Conservation (phyloP, 2,329 filamentous ascomycete genomes). For the Paecilomyces sp. region DNA sequence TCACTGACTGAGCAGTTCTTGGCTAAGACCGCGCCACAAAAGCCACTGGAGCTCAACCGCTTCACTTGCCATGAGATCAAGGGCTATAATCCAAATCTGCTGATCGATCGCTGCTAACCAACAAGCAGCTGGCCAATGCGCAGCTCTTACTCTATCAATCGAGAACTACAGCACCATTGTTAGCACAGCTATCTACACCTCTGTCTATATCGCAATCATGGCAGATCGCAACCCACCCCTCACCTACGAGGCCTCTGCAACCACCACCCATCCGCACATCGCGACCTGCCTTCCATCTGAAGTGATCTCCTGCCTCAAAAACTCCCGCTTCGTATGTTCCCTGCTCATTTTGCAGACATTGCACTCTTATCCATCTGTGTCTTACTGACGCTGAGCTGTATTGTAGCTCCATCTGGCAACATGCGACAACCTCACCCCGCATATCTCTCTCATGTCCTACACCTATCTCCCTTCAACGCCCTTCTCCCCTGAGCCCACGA, state of each 20-base stretch:
- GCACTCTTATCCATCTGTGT: slow-evolving; percentile 6
- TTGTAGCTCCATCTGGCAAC: slow-evolving; percentile 88
- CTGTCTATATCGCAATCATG: slow-evolving; percentile 22
- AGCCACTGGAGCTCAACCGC: not conserved
- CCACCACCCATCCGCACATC: slow-evolving; percentile 62
- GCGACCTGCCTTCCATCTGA: slow-evolving; percentile 69
- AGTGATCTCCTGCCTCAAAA: slow-evolving; percentile 85
- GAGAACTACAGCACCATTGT: slow-evolving; percentile 2
- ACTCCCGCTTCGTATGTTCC: slow-evolving; percentile 77
- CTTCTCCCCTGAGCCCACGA: slow-evolving; percentile 64
- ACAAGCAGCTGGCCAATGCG: not conserved
- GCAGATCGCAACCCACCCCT: slow-evolving; percentile 57
- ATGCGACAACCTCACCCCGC: slow-evolving; percentile 71
- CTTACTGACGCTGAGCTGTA: slow-evolving; percentile 2
- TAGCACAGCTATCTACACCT: not conserved
- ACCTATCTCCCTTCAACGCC: slow-evolving; percentile 82
- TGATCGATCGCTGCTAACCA: not conserved
- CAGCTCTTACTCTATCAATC: not conserved
- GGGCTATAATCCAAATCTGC: not conserved
- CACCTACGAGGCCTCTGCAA: slow-evolving; percentile 68
- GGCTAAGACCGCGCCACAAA: not conserved
- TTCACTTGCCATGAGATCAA: not conserved
- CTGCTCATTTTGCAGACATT: slow-evolving; percentile 2
- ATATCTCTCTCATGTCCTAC: slow-evolving; percentile 98
- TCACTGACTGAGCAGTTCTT: not conserved